Evolutionary conservation across 139 green algal genomes (phyloP).

Genomic region (Chlorella sorokiniana): DNA sequence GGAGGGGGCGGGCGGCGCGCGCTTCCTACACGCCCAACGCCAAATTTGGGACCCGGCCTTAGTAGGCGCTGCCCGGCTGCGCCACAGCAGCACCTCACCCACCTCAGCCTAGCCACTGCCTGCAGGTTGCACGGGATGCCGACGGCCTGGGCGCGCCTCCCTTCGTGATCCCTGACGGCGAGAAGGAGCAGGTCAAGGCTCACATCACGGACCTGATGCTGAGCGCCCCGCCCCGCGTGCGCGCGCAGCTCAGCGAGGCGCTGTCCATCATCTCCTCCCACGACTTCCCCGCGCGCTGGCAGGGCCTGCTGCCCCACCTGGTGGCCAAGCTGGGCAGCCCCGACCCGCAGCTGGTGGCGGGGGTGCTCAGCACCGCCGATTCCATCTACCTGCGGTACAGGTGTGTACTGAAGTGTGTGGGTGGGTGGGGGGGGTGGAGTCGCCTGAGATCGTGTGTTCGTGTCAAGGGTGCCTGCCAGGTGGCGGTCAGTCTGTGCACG

Average conservation of each 20-base stretch:
- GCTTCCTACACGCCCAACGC: too few relatives aligned
- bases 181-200: constrained; percentile 86
- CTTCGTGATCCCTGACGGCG: constrained; percentile 57
- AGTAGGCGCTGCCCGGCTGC: too few relatives aligned
- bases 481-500: too few relatives aligned
- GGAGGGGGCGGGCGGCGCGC: too few relatives aligned
- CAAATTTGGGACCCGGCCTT: too few relatives aligned
- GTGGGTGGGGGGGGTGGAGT: too few relatives aligned
- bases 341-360: constrained; percentile 72
- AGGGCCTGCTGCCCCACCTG: constrained; percentile 89
- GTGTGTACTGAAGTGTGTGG: neutral
- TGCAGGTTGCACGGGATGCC: constrained; percentile 3
- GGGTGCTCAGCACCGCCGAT: constrained; percentile 91
- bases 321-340: constrained; percentile 64
- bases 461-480: too few relatives aligned
- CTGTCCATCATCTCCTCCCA: constrained; percentile 87
- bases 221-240: constrained; percentile 70
- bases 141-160: constrained; percentile 8
- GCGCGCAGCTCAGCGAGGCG: constrained; percentile 90
- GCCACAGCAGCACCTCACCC: neutral
- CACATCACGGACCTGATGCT: constrained; percentile 92
- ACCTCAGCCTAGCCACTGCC: neutral
- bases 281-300: constrained; percentile 94
- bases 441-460: too few relatives aligned
- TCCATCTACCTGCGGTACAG: constrained; percentile 96